Conservation (phyloP, 2,329 filamentous ascomycete genomes). For the Trichoderma afroharzianum region DNA sequence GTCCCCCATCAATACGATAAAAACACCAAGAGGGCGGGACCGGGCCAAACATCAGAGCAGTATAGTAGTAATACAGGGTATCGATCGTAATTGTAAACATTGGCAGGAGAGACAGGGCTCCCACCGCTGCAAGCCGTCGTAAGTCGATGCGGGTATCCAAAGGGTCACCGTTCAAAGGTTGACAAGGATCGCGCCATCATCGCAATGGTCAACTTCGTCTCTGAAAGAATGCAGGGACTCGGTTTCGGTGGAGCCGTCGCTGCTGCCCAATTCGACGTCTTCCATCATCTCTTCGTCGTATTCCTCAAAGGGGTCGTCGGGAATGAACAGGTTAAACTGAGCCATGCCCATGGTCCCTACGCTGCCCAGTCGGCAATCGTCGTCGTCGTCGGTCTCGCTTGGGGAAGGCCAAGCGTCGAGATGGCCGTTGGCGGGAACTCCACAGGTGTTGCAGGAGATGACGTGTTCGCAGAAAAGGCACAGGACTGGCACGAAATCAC, state of each 20-base stretch:
- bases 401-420: constrained; percentile 16
- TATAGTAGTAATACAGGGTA: not conserved
- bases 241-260: constrained; percentile 15
- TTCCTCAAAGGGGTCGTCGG: constrained; percentile 35
- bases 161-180: constrained; percentile 19
- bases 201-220: constrained; percentile 14
- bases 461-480: constrained; percentile 47
- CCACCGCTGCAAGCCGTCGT: not conserved
- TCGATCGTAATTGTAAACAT: not conserved
- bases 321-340: constrained; percentile 28
- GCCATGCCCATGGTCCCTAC: constrained; percentile 29
- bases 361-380: constrained; percentile 2
- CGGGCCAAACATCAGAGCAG: not conserved
- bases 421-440: constrained; percentile 25
- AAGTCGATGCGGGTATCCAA: not conserved
- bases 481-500: constrained; percentile 37
- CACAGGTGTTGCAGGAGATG: constrained; percentile 42
- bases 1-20: not conserved
- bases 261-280: constrained; percentile 24
- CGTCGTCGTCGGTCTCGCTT: not conserved
- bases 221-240: not conserved
- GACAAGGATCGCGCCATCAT: constrained; percentile 24
- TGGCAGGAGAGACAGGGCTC: not conserved
- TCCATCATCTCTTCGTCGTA: constrained; percentile 38
- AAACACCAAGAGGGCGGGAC: not conserved